Percentiles rank a stretch among this genome's conserved stretches.
phyloP scores from a whole-genome alignment of 1,284 basidiomycete genomes.

The Malassezia pachydermatis region DNA sequence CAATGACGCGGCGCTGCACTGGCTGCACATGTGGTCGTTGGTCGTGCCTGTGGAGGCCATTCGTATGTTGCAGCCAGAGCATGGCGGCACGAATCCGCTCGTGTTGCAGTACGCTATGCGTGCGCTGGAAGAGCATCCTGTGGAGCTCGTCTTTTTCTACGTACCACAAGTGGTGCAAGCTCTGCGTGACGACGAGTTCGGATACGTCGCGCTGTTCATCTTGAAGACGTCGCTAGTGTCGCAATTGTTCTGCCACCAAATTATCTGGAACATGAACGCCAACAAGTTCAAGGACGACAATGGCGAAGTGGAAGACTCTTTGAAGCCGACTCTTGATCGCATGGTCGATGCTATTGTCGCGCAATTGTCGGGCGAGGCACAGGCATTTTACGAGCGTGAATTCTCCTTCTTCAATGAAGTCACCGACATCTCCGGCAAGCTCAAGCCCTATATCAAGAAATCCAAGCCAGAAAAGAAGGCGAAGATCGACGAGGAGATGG shows the following conservation, averaged over 20 bases:
- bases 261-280: conserved; percentile 99
- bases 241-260: conserved; percentile 97
- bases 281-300: conserved; percentile 86
- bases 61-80: conserved; percentile 37
- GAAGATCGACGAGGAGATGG: conserved; percentile 99
- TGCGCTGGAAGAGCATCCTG: conserved; percentile 84
- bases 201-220: conserved; percentile 90
- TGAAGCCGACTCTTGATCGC: conserved; percentile 85
- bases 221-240: conserved; percentile 96
- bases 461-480: conserved; percentile 97
- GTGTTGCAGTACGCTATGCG: conserved; percentile 94
- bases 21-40: conserved; percentile 76
- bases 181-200: conserved; percentile 63
- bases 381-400: conserved; percentile 83
- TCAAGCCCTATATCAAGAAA: conserved; percentile 94
- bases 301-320: conserved; percentile 65
- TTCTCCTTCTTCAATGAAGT: conserved; percentile 94
- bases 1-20: conserved; percentile 56
- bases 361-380: conserved; percentile 80
- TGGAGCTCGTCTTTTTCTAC: conserved; percentile 95
- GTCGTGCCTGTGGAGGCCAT: conserved; percentile 63
- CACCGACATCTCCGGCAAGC: conserved; percentile 91
- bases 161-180: conserved; percentile 98
- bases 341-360: conserved; percentile 74
- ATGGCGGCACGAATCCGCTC: conserved; percentile 61